These are phyloP conservation scores for Blastobotrys petasosporus DNA, from an alignment of 1,139 yeast species.

Conservation along the genomic window DNA sequence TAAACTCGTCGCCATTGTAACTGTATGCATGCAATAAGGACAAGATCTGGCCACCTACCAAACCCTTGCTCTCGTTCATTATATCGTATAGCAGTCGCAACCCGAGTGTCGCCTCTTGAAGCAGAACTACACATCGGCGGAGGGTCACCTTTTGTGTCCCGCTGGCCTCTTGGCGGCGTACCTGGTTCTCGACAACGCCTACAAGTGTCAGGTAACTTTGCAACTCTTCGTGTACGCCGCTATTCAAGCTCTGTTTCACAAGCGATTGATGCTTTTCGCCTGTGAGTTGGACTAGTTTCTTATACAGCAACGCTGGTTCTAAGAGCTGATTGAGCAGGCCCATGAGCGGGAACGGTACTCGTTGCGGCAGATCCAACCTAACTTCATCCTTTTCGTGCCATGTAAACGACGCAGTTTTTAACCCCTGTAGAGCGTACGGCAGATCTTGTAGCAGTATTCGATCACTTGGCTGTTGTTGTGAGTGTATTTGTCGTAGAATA, in stretches of 20 bases:
- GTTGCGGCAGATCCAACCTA: slow-evolving; percentile 41
- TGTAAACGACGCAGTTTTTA: slow-evolving; percentile 58
- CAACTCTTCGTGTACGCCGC: slow-evolving; percentile 51
- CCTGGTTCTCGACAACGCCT: slow-evolving; percentile 44
- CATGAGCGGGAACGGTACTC: slow-evolving; percentile 52
- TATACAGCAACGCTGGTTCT: slow-evolving; percentile 70
- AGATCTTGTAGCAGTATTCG: slow-evolving; percentile 50
- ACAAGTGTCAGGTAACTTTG: slow-evolving; percentile 50
- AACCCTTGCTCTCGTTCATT: slow-evolving; percentile 34
- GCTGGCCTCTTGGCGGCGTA: slow-evolving; percentile 21
- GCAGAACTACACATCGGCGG: slow-evolving; percentile 41
- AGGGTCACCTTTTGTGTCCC: slow-evolving; percentile 25
- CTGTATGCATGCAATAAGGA: slow-evolving; percentile 48
- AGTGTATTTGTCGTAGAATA: slow-evolving; percentile 15
- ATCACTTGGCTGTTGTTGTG: slow-evolving; percentile 37
- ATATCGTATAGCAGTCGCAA: slow-evolving; percentile 50
- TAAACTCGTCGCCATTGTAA: slow-evolving; percentile 56
- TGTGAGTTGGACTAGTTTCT: slow-evolving; percentile 30
- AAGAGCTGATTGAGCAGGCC: slow-evolving; percentile 52
- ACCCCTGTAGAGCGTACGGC: slow-evolving; percentile 65
- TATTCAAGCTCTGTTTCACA: slow-evolving; percentile 56
- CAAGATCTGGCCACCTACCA: slow-evolving; percentile 53
- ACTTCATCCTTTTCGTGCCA: slow-evolving; percentile 35
- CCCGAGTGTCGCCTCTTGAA: slow-evolving; percentile 47
- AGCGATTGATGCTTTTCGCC: slow-evolving; percentile 36